phyloP scores from a whole-genome alignment of 2,329 filamentous ascomycete genomes.

The Geosmithia morbida region DNA sequence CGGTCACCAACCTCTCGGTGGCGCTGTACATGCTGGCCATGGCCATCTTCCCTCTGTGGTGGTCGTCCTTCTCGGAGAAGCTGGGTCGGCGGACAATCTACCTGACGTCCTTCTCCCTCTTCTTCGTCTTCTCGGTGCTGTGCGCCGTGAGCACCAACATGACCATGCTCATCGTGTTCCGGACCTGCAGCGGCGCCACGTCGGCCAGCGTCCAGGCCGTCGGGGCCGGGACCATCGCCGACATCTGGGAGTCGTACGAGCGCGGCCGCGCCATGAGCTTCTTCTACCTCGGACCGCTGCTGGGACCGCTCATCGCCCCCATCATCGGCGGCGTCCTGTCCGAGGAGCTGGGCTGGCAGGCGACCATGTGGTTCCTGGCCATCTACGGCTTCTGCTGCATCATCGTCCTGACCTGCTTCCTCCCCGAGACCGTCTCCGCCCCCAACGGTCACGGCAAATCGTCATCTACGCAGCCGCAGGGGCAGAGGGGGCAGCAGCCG shows the following conservation, averaged over 20 bases:
- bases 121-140: constrained; percentile 55
- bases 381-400: constrained; percentile 51
- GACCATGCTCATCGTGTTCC: constrained; percentile 63
- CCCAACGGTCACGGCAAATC: constrained; percentile 8
- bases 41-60: constrained; percentile 78
- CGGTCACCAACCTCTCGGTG: constrained; percentile 60
- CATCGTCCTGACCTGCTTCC: constrained; percentile 40
- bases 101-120: constrained; percentile 57
- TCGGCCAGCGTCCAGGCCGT: constrained; percentile 72
- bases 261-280: constrained; percentile 68
- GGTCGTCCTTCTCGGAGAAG: constrained; percentile 66
- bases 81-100: constrained; percentile 67
- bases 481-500: constrained; percentile 1
- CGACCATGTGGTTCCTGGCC: constrained; percentile 64
- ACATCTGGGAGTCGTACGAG: constrained; percentile 62
- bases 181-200: constrained; percentile 59
- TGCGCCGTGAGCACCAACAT: constrained; percentile 57
- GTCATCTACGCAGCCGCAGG: neutral
- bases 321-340: constrained; percentile 65
- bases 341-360: constrained; percentile 56
- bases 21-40: constrained; percentile 73
- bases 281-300: constrained; percentile 68
- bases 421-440: constrained; percentile 52
- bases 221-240: constrained; percentile 69
- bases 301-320: constrained; percentile 60